Percentiles rank a stretch among this genome's conserved stretches.
These are phyloP conservation scores for Huntiella savannae DNA, from an alignment of 2,329 filamentous ascomycete species.

Conservation along the genomic window DNA sequence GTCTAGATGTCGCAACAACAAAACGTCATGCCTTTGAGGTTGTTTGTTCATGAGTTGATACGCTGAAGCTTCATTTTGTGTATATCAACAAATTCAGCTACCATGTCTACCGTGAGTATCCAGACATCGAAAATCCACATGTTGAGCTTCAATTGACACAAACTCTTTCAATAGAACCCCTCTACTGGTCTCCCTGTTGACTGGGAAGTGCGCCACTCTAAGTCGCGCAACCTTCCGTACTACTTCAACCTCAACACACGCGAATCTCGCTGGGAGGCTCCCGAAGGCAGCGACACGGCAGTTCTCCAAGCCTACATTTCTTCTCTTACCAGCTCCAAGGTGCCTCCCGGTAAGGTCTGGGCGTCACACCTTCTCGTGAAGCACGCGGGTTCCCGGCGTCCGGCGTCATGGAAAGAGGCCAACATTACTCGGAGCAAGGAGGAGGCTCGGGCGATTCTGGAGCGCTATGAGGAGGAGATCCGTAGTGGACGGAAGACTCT, in stretches of 20 bases:
- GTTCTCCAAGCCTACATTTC: slow-evolving; percentile 72
- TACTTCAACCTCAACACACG: slow-evolving; percentile 85
- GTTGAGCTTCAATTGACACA: neutral
- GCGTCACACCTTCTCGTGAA: slow-evolving; percentile 87
- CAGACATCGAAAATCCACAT: neutral
- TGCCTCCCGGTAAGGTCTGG: slow-evolving; percentile 66
- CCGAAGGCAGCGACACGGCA: slow-evolving; percentile 69
- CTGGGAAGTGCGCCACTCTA: slow-evolving; percentile 95
- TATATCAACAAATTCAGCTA: neutral
- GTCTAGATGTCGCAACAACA: neutral
- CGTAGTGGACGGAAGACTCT: slow-evolving; percentile 47
- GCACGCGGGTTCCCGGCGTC: slow-evolving; percentile 71
- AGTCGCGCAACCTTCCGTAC: slow-evolving; percentile 96
- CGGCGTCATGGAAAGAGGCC: slow-evolving; percentile 80
- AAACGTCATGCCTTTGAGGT: neutral
- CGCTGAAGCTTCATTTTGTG: no score
- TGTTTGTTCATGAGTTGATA: no score
- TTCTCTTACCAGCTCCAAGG: slow-evolving; percentile 12
- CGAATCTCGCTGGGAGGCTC: slow-evolving; percentile 90
- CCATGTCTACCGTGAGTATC: slow-evolving; percentile 5
- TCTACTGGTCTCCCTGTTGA: slow-evolving; percentile 56
- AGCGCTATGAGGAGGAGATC: slow-evolving; percentile 58
- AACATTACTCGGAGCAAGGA: slow-evolving; percentile 78
- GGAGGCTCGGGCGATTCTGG: slow-evolving; percentile 63
- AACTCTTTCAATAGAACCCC: neutral